Evolutionary conservation across 225 moss, liverwort and hornwort genomes (phyloP).

Genomic region (Marchantia polymorpha): DNA sequence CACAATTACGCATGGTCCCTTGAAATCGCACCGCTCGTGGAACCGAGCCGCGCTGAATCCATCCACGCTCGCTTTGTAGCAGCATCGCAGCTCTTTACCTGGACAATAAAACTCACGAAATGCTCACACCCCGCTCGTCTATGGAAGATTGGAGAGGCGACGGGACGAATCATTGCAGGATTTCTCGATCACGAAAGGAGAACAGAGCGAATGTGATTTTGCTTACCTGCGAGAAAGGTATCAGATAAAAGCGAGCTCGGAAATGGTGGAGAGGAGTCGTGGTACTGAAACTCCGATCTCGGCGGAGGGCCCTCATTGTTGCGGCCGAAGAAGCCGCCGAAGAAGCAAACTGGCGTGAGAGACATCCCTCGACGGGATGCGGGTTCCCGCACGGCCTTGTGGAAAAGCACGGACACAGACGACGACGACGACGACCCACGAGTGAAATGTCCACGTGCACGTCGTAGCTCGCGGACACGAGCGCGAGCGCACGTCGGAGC

Average conservation of each 20-base stretch:
- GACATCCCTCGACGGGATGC: not conserved
- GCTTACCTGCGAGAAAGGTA: constrained; percentile 34
- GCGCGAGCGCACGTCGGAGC: no score
- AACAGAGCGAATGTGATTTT: not conserved
- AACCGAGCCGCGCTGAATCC: constrained; percentile 44
- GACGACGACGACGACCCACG: not conserved
- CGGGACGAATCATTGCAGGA: no score
- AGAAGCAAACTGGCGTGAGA: constrained; percentile 13
- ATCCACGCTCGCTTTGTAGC: constrained; percentile 46
- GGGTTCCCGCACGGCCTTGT: not conserved
- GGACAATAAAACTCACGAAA: not conserved
- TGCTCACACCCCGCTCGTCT: not conserved
- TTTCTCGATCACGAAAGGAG: not conserved
- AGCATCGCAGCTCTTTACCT: constrained; percentile 53
- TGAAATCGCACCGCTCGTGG: constrained; percentile 47
- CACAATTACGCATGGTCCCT: constrained; percentile 45
- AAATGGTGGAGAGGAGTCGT: constrained; percentile 30
- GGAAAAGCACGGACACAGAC: not conserved
- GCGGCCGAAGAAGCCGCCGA: constrained; percentile 29
- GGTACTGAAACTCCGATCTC: constrained; percentile 24
- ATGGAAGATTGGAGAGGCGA: not conserved
- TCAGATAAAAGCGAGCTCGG: constrained; percentile 25
- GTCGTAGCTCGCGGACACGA: no score
- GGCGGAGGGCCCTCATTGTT: constrained; percentile 6
- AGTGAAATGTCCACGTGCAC: no score